Base-by-base conservation (phyloP, 805 yeast species). In the Candida morakotiae region DNA sequence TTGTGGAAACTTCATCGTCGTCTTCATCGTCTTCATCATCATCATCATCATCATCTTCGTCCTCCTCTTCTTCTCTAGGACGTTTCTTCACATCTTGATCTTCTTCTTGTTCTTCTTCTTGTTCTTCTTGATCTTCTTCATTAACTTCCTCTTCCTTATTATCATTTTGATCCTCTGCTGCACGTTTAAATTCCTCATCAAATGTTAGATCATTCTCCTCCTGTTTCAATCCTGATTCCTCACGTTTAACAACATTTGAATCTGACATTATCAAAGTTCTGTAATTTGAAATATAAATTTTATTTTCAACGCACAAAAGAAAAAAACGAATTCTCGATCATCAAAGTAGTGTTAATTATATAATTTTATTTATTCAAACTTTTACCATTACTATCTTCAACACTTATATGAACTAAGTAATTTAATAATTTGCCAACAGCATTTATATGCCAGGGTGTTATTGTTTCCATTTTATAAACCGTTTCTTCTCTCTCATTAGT, bases 381-480 rank as follows among this genome's bases (percentile, higher is more conserved):
- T 6, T 24, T 24, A 24, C 14, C 14, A 23, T 15, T 24, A 24
- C 16, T 32, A 17, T 56, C 60, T 39, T 58, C 71, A 3, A 81
- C 81, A 26, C 64, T 61, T 3, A 83, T 55, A 53, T 83, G 87
- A 1, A 77, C 75, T 39, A 84, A 55, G 34, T 71, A 72, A 34
- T 71, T 76, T 49, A 84, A 56, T 45, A 77, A 65, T 47, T 79
- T 82, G 21, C 75, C 68, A 9, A 85, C 93, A 0, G 87, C 79
- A 10, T 74, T 58, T 17, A 84, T 70, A 54, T 85, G 91, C 82
- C 88, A 81, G 18, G 94, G 94, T 2, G 79, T 64, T 26, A 79
- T 58, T 0, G 74, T 61, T 5, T 40, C 45, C 22, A 44, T 24
- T 8, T 45, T 43, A 29, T 40, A 49, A 10, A 41, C 34, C 19